Conservation (phyloP, 257 asterid genomes). For the Ilex asprella region DNA sequence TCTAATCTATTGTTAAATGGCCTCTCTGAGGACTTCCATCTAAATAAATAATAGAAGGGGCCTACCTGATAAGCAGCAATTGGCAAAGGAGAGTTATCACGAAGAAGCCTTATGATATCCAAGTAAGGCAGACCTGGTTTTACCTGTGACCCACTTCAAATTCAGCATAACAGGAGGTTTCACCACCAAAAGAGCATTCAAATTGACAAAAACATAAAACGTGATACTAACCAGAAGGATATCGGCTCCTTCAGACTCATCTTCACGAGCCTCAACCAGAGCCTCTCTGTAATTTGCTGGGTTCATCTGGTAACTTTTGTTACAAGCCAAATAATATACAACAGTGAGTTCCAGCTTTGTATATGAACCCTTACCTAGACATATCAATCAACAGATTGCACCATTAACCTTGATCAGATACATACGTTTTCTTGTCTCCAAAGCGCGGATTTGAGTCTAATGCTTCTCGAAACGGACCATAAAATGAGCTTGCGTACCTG, state of each 20-base stretch:
- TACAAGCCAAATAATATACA: constrained; percentile 11
- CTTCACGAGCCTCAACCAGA: constrained; percentile 71
- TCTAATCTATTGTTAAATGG: no score
- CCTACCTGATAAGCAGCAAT: constrained; percentile 93
- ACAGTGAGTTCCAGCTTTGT: constrained; percentile 9
- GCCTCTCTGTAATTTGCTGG: constrained; percentile 96
- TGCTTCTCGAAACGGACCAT: constrained; percentile 97
- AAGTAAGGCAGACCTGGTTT: constrained; percentile 93
- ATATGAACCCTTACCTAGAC: not conserved
- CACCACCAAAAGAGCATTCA: not conserved
- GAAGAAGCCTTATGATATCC: constrained; percentile 87
- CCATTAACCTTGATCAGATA: constrained; percentile 7
- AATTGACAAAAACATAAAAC: constrained; percentile 1
- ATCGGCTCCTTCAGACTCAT: constrained; percentile 97
- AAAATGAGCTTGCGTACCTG: constrained; percentile 93
- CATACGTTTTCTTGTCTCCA: constrained; percentile 94
- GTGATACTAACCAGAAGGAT: constrained; percentile 70
- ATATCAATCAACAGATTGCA: not conserved
- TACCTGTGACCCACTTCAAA: constrained; percentile 37
- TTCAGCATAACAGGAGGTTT: constrained; percentile 8
- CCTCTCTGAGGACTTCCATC: no score
- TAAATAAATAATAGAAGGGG: no score
- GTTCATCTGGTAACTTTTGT: constrained; percentile 86
- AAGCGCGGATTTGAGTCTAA: constrained; percentile 94
- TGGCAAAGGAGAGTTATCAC: constrained; percentile 86